A percentile compares a stretch with the other conserved stretches of the same genome.
Conservation (phyloP, 139 green algal genomes). For the Asterochloris sp. region DNA sequence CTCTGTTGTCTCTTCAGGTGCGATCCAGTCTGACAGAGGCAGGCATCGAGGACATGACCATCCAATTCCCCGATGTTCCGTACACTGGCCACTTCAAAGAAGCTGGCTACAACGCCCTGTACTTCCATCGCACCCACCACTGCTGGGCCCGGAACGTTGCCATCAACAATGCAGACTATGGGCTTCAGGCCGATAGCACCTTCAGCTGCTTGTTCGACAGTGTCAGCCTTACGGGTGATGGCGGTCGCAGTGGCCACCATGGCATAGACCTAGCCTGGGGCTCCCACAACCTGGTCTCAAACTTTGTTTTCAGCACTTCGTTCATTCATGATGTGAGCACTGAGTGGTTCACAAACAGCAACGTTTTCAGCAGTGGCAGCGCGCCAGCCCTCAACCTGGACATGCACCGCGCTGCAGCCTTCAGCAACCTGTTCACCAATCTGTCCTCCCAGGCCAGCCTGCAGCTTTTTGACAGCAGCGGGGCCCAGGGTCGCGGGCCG, state of each 20-base stretch:
- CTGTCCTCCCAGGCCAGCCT: not conserved
- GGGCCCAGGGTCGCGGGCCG: constrained; percentile 3
- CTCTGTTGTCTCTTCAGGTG: not conserved
- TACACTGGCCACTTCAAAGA: constrained; percentile 19
- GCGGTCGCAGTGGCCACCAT: constrained; percentile 1
- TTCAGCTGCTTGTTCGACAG: not conserved
- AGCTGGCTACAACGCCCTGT: constrained; percentile 8
- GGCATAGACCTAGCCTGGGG: constrained; percentile 16
- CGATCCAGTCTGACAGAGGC: not conserved
- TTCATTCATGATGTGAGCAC: constrained; percentile 34
- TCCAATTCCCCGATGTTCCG: constrained; percentile 11
- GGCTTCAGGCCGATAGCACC: constrained; percentile 1
- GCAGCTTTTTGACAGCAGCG: constrained; percentile 12
- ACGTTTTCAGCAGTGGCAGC: constrained; percentile 17
- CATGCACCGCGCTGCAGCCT: constrained; percentile 11
- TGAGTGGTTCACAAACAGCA: constrained; percentile 12
- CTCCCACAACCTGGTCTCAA: constrained; percentile 13
- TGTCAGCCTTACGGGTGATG: not conserved
- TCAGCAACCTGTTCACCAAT: constrained; percentile 20
- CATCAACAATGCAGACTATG: constrained; percentile 16
- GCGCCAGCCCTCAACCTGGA: constrained; percentile 14
- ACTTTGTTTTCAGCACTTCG: constrained; percentile 5
- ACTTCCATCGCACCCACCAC: constrained; percentile 5
- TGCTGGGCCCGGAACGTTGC: constrained; percentile 15
- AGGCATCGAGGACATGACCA: constrained; percentile 21